Percentiles rank a stretch among this genome's conserved stretches.
phyloP scores from a whole-genome alignment of 371 early-diverging fungal species.

The Mortierella sp. region DNA sequence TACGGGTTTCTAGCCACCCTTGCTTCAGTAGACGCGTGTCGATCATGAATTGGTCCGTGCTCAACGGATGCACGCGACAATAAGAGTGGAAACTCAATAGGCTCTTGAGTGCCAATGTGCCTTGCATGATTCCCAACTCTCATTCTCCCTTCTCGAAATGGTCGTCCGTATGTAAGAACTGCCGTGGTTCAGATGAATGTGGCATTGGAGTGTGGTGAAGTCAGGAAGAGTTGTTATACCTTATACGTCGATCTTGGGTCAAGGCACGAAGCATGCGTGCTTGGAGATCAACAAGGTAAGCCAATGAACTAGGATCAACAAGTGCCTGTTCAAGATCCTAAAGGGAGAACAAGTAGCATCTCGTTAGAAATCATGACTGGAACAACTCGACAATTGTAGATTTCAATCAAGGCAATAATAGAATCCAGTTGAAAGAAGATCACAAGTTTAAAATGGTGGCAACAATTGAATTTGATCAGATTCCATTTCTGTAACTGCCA shows the following conservation, averaged over 20 bases:
- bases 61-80: slow-evolving; percentile 47
- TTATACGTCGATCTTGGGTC: slow-evolving; percentile 50
- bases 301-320: slow-evolving; percentile 37
- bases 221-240: slow-evolving; percentile 18
- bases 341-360: neutral
- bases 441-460: slow-evolving; percentile 21
- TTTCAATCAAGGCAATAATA: neutral
- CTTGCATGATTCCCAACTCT: neutral
- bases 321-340: slow-evolving; percentile 53
- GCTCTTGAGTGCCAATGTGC: neutral
- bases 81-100: slow-evolving; percentile 12
- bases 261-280: slow-evolving; percentile 51
- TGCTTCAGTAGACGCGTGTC: slow-evolving; percentile 7
- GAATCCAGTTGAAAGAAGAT: neutral
- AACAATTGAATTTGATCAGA: neutral
- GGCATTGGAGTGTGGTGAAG: neutral
- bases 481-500: neutral
- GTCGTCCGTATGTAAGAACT: neutral
- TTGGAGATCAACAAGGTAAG: slow-evolving; percentile 47
- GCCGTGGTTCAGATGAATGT: neutral
- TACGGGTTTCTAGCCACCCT: neutral
- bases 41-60: slow-evolving; percentile 50
- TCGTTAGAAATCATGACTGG: neutral
- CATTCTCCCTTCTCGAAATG: neutral
- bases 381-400: neutral